Evolutionary conservation across 768 basidiomycete species (phyloP).

Genomic region (Suillus sp.): DNA sequence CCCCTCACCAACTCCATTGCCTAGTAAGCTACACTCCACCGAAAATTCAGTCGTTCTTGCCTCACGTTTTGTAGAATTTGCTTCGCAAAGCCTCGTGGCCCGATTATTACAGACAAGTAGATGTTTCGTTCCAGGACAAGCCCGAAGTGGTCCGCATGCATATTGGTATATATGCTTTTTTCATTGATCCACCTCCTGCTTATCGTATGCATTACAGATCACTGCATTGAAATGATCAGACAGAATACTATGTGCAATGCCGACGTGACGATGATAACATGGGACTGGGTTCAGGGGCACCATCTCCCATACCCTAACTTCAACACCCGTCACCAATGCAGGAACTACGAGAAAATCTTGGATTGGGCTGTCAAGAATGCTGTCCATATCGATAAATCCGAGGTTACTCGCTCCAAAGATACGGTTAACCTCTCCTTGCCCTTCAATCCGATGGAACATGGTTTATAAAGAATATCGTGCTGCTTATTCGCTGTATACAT

Average conservation of each 20-base stretch:
- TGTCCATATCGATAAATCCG: background rate
- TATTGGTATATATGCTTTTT: conserved; percentile 7
- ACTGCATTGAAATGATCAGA: conserved; percentile 14
- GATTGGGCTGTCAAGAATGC: background rate
- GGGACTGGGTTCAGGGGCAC: conserved; percentile 15
- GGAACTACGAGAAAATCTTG: background rate
- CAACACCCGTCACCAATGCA: conserved; percentile 10
- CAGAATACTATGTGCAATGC: conserved; percentile 18
- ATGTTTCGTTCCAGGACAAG: conserved; percentile 12
- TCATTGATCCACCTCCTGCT: background rate
- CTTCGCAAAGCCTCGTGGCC: conserved; percentile 16
- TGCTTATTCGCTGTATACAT: background rate
- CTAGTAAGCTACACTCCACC: conserved; percentile 5
- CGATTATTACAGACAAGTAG: conserved; percentile 12
- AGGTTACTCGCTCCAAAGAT: background rate
- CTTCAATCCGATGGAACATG: background rate
- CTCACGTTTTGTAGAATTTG: conserved; percentile 3
- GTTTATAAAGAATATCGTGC: background rate
- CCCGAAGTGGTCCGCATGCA: background rate
- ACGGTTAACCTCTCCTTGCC: background rate
- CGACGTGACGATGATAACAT: conserved; percentile 15
- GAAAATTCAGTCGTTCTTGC: background rate
- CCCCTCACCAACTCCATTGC: conserved; percentile 17
- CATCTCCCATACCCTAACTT: background rate
- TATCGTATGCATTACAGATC: conserved; percentile 6